phyloP scores from a whole-genome alignment of 2,329 filamentous ascomycete species.

The Elsinoe australis region DNA sequence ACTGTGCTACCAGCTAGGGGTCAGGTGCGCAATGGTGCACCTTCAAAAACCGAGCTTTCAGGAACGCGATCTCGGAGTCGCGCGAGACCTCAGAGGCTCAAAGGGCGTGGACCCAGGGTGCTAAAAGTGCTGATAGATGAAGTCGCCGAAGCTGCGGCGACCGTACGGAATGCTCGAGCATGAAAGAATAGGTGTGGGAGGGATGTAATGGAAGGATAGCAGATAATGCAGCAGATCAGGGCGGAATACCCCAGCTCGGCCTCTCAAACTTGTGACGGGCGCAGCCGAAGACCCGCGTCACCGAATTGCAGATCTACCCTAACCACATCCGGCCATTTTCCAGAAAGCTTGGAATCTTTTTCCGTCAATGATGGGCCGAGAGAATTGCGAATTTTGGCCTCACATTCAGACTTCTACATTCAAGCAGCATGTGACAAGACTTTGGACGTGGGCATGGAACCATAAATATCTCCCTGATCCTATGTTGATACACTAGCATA shows the following conservation, averaged over 20 bases:
- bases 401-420: too few relatives aligned
- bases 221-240: not conserved
- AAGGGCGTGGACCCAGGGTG: not conserved
- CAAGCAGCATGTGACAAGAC: too few relatives aligned
- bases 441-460: too few relatives aligned
- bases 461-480: too few relatives aligned
- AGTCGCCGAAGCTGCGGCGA: not conserved
- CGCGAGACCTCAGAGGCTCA: not conserved
- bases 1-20: not conserved
- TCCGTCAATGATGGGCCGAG: not conserved
- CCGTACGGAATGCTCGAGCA: not conserved
- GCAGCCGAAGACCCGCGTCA: not conserved
- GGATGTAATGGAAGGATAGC: not conserved
- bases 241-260: constrained; percentile 10
- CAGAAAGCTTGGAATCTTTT: not conserved
- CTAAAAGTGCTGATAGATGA: not conserved
- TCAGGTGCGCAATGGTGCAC: not conserved
- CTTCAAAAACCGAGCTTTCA: constrained; percentile 14
- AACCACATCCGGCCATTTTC: not conserved
- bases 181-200: not conserved
- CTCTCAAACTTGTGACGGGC: constrained; percentile 12
- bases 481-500: not conserved
- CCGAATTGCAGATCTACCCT: constrained; percentile 5
- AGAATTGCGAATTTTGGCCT: not conserved
- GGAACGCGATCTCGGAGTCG: constrained; percentile 12